A percentile compares a stretch with the other conserved stretches of the same genome.
These are phyloP conservation scores for Rosa lucieae DNA, from an alignment of 306 rosid species.

Conservation along the genomic window DNA sequence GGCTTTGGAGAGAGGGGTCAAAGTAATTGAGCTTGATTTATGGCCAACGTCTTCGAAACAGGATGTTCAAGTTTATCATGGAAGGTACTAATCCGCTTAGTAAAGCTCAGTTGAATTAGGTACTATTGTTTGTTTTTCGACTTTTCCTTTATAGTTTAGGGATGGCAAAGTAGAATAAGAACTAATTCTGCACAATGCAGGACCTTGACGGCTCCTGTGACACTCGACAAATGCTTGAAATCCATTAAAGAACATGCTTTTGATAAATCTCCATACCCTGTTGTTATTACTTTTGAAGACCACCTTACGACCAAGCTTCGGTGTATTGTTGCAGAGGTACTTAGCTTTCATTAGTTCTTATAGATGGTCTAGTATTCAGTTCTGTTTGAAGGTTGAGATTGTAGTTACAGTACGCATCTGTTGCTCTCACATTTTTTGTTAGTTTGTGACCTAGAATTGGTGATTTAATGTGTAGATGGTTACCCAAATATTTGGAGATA, in stretches of 20 bases:
- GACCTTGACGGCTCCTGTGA: conserved; percentile 85
- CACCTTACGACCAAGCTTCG: conserved; percentile 80
- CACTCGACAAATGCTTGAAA: conserved; percentile 72
- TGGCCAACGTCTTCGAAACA: conserved; percentile 87
- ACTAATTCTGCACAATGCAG: conserved; percentile 38
- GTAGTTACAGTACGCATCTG: background rate
- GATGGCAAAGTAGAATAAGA: background rate
- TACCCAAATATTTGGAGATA: conserved; percentile 64
- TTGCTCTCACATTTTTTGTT: background rate
- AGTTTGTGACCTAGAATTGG: conserved; percentile 5
- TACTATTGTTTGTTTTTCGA: background rate
- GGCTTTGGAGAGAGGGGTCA: conserved; percentile 65
- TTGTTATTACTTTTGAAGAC: conserved; percentile 84
- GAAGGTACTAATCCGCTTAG: conserved; percentile 50
- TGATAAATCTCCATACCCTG: conserved; percentile 73
- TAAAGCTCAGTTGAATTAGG: background rate
- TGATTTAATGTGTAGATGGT: conserved; percentile 53
- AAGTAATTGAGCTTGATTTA: conserved; percentile 83
- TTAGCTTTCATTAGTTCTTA: conserved; percentile 14
- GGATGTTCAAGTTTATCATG: conserved; percentile 77
- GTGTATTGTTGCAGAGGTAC: conserved; percentile 85
- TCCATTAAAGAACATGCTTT: conserved; percentile 86
- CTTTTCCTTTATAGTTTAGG: background rate
- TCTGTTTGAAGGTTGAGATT: background rate
- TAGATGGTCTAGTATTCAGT: background rate